Evolutionary conservation across 2,329 filamentous ascomycete species (phyloP).

Genomic region (Pseudogymnoascus sp.): DNA sequence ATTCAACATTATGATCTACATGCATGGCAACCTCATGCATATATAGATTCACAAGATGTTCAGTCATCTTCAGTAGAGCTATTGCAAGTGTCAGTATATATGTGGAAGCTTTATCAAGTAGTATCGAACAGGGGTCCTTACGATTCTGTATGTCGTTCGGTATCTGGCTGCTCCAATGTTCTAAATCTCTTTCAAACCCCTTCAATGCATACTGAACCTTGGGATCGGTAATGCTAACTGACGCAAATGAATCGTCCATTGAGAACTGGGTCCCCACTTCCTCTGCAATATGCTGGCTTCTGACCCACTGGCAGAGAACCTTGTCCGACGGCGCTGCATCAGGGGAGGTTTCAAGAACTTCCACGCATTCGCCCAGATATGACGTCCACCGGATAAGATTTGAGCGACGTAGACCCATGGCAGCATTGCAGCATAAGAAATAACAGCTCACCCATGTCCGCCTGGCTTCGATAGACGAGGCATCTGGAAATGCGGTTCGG

Average conservation of each 20-base stretch:
- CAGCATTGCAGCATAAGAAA: conserved; percentile 33
- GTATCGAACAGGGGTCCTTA: conserved; percentile 18
- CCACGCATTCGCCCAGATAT: conserved; percentile 39
- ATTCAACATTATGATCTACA: conserved; percentile 47
- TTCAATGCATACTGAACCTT: conserved; percentile 48
- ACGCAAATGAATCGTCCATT: conserved; percentile 36
- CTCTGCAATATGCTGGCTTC: conserved; percentile 44
- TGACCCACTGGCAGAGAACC: conserved; percentile 35
- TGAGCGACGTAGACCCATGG: conserved; percentile 38
- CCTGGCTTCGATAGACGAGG: conserved; percentile 29
- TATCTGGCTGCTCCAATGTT: conserved; percentile 38
- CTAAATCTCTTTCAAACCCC: conserved; percentile 46
- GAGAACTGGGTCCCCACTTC: conserved; percentile 49
- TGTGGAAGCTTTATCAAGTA: conserved; percentile 9
- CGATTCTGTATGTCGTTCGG: conserved; percentile 31
- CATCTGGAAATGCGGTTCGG: conserved; percentile 30
- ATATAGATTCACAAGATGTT: conserved; percentile 47
- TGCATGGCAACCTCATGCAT: conserved; percentile 54
- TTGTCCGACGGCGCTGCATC: conserved; percentile 36
- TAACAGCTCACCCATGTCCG: conserved; percentile 30
- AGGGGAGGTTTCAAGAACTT: conserved; percentile 35
- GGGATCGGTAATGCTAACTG: conserved; percentile 45
- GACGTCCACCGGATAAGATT: conserved; percentile 37
- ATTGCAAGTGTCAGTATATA: conserved; percentile 10
- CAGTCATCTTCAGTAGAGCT: conserved; percentile 44